phyloP scores from a whole-genome alignment of 306 rosid genomes.

The Quillaja saponaria region DNA sequence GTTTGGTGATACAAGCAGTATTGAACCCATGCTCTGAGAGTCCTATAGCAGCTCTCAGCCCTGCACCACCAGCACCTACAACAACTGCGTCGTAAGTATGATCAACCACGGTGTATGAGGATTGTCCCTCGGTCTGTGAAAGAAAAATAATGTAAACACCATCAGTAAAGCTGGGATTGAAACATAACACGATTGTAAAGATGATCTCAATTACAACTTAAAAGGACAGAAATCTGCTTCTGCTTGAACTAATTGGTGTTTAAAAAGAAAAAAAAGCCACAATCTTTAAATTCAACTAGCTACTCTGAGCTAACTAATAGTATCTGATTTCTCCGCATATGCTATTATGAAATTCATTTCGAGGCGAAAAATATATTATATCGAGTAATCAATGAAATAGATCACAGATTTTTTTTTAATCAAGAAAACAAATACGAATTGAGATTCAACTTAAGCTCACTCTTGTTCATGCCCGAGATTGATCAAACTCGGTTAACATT shows the following conservation, averaged over 20 bases:
- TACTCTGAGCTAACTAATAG: background rate
- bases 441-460: background rate
- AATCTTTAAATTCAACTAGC: background rate
- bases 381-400: no score
- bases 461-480: background rate
- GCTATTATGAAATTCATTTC: no score
- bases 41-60: conserved; percentile 92
- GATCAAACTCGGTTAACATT: conserved; percentile 6
- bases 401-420: no score
- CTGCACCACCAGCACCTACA: conserved; percentile 98
- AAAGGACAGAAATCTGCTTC: background rate
- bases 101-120: conserved; percentile 85
- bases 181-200: no score
- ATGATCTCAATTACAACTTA: background rate
- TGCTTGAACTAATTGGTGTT: background rate
- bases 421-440: background rate
- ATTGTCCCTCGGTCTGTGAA: conserved; percentile 55
- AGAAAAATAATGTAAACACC: conserved; percentile 6
- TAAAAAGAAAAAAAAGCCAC: background rate
- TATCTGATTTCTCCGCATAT: no score
- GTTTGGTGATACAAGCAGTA: conserved; percentile 94
- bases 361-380: no score
- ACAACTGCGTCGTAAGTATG: conserved; percentile 89
- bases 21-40: conserved; percentile 95
- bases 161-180: no score